Evolutionary conservation across 495 filamentous ascomycete genomes (phyloP).

Genomic region (Cudoniella acicularis): DNA sequence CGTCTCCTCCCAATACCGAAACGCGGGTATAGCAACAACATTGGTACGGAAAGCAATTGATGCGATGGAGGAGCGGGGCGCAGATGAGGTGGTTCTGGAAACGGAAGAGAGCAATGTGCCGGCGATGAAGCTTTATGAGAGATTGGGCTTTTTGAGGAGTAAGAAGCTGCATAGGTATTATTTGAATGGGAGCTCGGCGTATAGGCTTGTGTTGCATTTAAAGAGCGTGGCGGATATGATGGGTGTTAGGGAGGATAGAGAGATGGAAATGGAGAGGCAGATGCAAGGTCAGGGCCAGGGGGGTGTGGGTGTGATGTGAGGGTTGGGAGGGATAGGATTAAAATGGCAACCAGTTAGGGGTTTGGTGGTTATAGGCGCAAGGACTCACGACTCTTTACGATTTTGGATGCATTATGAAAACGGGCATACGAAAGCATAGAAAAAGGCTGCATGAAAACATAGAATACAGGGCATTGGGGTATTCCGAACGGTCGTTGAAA

Average conservation of each 20-base stretch:
- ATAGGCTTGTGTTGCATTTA: constrained; percentile 78
- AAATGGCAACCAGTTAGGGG: not conserved
- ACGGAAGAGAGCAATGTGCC: constrained; percentile 94
- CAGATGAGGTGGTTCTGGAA: constrained; percentile 94
- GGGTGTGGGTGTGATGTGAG: not conserved
- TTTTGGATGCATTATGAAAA: not conserved
- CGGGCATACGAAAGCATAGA: not conserved
- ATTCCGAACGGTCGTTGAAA: not conserved
- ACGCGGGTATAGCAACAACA: constrained; percentile 84
- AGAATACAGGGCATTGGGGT: not conserved
- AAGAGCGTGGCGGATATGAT: constrained; percentile 41
- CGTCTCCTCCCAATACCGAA: constrained; percentile 71
- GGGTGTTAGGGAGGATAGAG: constrained; percentile 6
- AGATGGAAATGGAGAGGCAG: not conserved
- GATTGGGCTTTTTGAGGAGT: constrained; percentile 86
- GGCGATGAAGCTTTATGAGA: constrained; percentile 90
- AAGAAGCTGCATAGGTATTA: constrained; percentile 97
- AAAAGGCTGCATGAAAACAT: not conserved
- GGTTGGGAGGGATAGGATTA: not conserved
- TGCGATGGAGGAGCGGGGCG: constrained; percentile 77
- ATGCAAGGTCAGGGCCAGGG: not conserved
- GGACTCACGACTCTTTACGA: too few relatives aligned
- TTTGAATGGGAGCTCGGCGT: constrained; percentile 93
- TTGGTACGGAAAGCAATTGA: constrained; percentile 90
- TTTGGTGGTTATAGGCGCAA: not conserved